Evolutionary conservation across 2,329 filamentous ascomycete species (phyloP).

Genomic region (Alternaria triticimaculans): DNA sequence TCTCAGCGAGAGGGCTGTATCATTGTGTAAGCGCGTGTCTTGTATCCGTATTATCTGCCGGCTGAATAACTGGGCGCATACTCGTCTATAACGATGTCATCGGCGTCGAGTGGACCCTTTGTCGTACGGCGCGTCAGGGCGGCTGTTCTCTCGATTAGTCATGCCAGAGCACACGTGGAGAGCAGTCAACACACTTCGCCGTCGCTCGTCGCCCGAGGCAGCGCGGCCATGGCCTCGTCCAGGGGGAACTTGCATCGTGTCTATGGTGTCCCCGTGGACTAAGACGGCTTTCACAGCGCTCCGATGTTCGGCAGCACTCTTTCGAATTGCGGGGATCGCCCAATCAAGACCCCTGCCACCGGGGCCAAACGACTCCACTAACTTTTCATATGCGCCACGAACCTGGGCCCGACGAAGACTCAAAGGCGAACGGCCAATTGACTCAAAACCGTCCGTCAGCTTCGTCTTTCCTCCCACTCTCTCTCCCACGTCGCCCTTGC

Average conservation of each 20-base stretch:
- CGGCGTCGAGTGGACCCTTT: constrained; percentile 72
- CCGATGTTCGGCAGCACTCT: constrained; percentile 17
- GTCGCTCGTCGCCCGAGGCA: constrained; percentile 41
- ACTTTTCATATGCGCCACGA: constrained; percentile 18
- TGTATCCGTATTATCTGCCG: not conserved
- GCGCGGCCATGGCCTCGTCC: constrained; percentile 36
- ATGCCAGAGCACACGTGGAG: not conserved
- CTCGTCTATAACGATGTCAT: constrained; percentile 74
- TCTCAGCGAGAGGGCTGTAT: constrained; percentile 32
- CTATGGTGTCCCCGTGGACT: not conserved
- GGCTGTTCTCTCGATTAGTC: constrained; percentile 47
- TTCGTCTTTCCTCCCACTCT: not conserved
- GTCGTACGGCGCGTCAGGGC: constrained; percentile 72
- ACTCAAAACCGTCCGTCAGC: constrained; percentile 22
- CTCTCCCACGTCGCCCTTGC: constrained; percentile 10
- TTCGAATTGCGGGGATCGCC: constrained; percentile 12
- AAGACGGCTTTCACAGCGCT: constrained; percentile 8
- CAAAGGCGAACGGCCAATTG: constrained; percentile 17
- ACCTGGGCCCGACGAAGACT: constrained; percentile 10
- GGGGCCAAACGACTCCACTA: constrained; percentile 16
- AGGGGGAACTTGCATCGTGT: constrained; percentile 19
- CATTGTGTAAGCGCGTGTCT: constrained; percentile 15
- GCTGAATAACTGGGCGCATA: constrained; percentile 16
- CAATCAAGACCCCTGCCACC: constrained; percentile 15
- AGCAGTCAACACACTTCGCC: constrained; percentile 25